Base-by-base conservation (phyloP, 345 rosid genomes). In the Brassica carinata region DNA sequence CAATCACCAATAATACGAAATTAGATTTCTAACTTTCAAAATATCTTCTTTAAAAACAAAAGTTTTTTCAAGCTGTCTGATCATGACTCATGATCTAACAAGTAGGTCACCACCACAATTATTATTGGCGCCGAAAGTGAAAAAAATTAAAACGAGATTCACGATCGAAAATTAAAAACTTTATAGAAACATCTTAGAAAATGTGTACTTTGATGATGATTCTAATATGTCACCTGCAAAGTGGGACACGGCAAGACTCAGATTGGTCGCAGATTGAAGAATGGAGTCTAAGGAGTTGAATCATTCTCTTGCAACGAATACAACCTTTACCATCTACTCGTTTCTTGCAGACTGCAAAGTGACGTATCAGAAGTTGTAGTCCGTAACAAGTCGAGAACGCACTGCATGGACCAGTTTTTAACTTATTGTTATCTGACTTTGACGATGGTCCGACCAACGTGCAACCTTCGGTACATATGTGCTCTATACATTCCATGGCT, bases 401-500 rank as follows among this genome's bases (percentile, higher is more conserved):
- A 72, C 75, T 72, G 59, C 98, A 91, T 0, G 94, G 96, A 1
- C 69, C 86, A 61, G 27, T 65, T 13, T 61, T 67, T 59, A 34
- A 17, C 23, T 17, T 55, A 59, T 26, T 34, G 81, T 73, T 34
- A 14, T 73, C 83, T 73, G 66, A 55, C 55, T 86, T 86, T 7
- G 64, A 62, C 5, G 79, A 74, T 3, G 99, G 99, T 36, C 92
- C 90, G 4, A 95, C 96, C 7, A 64, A 38, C 1, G 89, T 93
- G 81, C 99, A 95, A 2, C 99, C 99, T 72, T 93, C 93, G 0
- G 92, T 89, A 84, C 90, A 95, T 55, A 95, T 95, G 83, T 95
- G 99, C 63, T 91, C 94, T 18, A 95, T 64, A 83, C 98, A 91
- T 7, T 88, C 93, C 98, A 95, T 89, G 1, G 93, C 99, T 73